Evolutionary conservation across 345 rosid species (phyloP), one percentile per base, ranked within the genome.

Genomic region (Eucalyptus coolabah): DNA sequence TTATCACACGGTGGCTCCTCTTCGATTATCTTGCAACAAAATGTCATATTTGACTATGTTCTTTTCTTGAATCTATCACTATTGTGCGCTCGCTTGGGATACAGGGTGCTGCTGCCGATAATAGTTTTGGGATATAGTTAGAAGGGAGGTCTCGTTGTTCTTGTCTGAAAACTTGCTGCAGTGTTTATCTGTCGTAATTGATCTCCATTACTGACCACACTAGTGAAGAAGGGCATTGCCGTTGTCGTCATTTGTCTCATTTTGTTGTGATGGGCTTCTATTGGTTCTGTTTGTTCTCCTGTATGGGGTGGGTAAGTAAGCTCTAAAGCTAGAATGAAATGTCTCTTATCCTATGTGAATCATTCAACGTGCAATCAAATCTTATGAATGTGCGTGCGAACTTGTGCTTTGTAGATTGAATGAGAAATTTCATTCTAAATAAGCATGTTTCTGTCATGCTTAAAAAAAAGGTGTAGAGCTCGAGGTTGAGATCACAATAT

Each of bases 1-100:
- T 2, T 40, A 23, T 77, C 17, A 21, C 28, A 12, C 8, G 28
- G 16, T 77, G 83, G 47, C 13, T 40, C 47, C 6, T 21, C 47
- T 77, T 77, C 9, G 17, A 77, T 77, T 77, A 11, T 44, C 85
- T 77, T 40, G 45, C 42, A 21, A 77, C 85, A 40, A 4, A 77
- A 23, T 40, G 24, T 40, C 30, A 6, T 40, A 44, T 21, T 40
- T 77, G 30, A 23, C 83, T 77, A 40, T 77, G 85, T 77, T 77
- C 85, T 40, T 77, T 77, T 21, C 85, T 77, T 40, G 85, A 77
- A 77, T 77, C 9, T 26, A 19, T 6, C 47, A 21, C 30, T 0
- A 15, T 21, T 0, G 85, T 77, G 85, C 6, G 1, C 47, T 77
- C 1, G 6, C 47, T 6, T 26, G 4, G 24, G 47, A 40, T 77